Conservation (phyloP, 108 stramenopile genomes). For the Cyclotella atomus region DNA sequence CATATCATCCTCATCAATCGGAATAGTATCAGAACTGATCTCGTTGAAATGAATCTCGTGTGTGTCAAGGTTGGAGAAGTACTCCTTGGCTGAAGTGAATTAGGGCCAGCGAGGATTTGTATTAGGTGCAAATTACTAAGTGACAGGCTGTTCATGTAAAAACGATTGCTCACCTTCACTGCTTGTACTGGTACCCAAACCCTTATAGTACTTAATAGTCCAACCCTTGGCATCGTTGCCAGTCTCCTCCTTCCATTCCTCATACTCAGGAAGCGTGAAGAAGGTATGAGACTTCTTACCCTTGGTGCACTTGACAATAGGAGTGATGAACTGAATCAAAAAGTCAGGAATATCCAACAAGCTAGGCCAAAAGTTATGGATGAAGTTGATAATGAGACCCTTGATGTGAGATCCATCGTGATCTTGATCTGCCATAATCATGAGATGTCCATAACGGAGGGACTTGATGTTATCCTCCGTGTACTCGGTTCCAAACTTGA, state of each 20-base stretch:
- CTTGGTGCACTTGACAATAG: constrained; percentile 97
- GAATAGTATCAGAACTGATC: constrained; percentile 59
- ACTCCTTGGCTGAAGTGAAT: constrained; percentile 62
- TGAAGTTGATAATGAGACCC: constrained; percentile 99
- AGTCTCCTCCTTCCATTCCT: constrained; percentile 87
- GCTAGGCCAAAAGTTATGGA: constrained; percentile 96
- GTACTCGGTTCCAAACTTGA: constrained; percentile 92
- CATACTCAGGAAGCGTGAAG: constrained; percentile 96
- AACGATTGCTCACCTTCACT: constrained; percentile 96
- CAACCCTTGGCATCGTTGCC: constrained; percentile 94
- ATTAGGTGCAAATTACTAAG: no score
- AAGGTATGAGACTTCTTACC: constrained; percentile 84
- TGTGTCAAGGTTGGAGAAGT: constrained; percentile 76
- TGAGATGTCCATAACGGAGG: constrained; percentile 96
- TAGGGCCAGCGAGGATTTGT: neutral
- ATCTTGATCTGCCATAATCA: constrained; percentile 99
- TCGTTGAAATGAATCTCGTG: constrained; percentile 76
- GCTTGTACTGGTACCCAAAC: constrained; percentile 96
- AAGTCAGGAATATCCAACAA: constrained; percentile 95
- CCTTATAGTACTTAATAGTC: constrained; percentile 99
- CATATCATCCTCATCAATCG: constrained; percentile 36
- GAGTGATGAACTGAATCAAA: constrained; percentile 99
- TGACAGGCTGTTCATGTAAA: no score
- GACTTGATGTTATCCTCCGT: constrained; percentile 81
- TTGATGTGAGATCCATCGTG: constrained; percentile 99